These are phyloP conservation scores for Lactarius sanguifluus DNA, from an alignment of 768 basidiomycete species.

Conservation along the genomic window DNA sequence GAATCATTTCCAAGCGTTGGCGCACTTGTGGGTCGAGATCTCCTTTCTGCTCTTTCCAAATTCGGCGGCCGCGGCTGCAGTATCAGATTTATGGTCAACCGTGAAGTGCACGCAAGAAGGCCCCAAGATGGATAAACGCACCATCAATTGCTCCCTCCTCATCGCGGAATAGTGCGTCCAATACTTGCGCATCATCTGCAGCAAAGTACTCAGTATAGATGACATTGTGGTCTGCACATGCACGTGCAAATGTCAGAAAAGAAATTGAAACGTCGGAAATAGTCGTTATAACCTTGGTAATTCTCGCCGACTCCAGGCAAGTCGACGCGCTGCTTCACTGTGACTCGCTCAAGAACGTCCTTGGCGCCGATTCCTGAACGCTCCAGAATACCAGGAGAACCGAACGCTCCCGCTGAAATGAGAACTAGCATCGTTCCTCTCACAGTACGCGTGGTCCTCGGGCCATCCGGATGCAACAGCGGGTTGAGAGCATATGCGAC, in stretches of 20 bases:
- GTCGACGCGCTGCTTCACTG: slow-evolving; percentile 37
- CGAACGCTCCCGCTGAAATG: slow-evolving; percentile 42
- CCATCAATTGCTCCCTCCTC: slow-evolving; percentile 26
- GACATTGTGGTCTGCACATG: slow-evolving; percentile 22
- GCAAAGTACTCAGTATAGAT: slow-evolving; percentile 25
- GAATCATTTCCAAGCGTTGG: slow-evolving; percentile 32
- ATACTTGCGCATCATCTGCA: slow-evolving; percentile 25
- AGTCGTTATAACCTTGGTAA: slow-evolving; percentile 34
- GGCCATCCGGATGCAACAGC: slow-evolving; percentile 28
- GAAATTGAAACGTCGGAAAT: neutral
- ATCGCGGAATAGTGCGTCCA: slow-evolving; percentile 27
- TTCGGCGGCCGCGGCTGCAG: slow-evolving; percentile 38
- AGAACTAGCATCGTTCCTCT: slow-evolving; percentile 41
- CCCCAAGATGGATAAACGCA: slow-evolving; percentile 26
- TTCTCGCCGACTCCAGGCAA: slow-evolving; percentile 41
- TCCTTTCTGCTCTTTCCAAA: slow-evolving; percentile 41
- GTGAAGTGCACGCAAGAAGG: neutral
- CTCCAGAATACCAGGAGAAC: slow-evolving; percentile 44
- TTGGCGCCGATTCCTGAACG: slow-evolving; percentile 47
- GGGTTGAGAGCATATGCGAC: slow-evolving; percentile 2
- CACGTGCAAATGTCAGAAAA: slow-evolving; percentile 6
- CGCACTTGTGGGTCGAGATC: slow-evolving; percentile 56
- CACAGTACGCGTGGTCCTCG: slow-evolving; percentile 24
- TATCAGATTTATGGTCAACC: neutral
- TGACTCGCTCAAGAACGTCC: slow-evolving; percentile 34